Base-by-base conservation (phyloP, 2,329 filamentous ascomycete species). In the Trichophyton benhamiae region DNA sequence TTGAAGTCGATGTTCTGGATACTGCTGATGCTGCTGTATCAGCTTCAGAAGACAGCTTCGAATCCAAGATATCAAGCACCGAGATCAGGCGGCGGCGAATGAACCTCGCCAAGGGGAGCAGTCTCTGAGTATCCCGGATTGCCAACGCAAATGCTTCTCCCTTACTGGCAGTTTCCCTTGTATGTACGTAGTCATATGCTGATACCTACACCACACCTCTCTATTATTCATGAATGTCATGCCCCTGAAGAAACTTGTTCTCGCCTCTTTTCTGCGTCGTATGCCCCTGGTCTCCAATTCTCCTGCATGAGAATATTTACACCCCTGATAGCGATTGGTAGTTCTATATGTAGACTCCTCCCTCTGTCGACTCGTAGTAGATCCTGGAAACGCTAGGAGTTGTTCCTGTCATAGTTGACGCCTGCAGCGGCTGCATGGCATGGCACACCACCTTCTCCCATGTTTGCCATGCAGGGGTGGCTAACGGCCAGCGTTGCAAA, bases 1-100 rank as follows among this genome's bases (percentile, higher is more conserved):
- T 90, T 68, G 91, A 95, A 71, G 89, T 97, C 30, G 89, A 94
- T 68, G 89, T 97, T 13, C 80, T 99, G 15, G 87, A 92, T 72
- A 82, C 85, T 2, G 79, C 82, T 44, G 83, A 84, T 59, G 76
- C 79, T 59, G 76, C 79, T 49, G 74, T 77, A n/a, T 65, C 77
- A 71, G 68, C 64, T 27, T 72, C 75, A 49, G 72, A 76, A 11
- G 82, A 85, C 61, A 80, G 82, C 65, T 96, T 95, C 74, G 83
- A 86, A 27, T 82, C 83, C 64, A 97, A 96, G 76, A 88, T 96
- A 67, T 95, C 91, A 78, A 96, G 91, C 75, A 95, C 91, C 0
- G 87, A 87, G 62, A 95, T 96, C 67, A 79, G 87, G 66, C 80
- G 80, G 64, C 78, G 79, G 30, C 72, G 70, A 62, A 74, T 73